Evolutionary conservation across 2,329 filamentous ascomycete species (phyloP), one percentile per base, ranked within the genome.

Genomic region (Fusarium xyrophilum): DNA sequence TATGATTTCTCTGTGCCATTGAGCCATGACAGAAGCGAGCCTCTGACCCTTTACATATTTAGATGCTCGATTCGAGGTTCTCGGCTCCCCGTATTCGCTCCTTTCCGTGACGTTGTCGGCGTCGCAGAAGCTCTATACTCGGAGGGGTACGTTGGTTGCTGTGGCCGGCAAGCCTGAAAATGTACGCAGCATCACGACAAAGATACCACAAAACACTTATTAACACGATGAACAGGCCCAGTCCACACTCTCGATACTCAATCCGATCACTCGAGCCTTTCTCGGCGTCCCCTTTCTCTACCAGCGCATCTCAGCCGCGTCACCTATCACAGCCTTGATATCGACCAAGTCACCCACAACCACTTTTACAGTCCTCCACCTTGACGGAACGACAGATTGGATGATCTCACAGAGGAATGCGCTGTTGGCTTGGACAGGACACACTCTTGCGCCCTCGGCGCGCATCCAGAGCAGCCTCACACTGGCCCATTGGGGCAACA

Each of bases 351-450:
- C 93, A 8, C 89, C 93, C 7, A 89, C 91, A 54, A 96, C 94
- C 2, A 94, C 93, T 9, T 94, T 99, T 72, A 89, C 92, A 15
- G 88, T 97, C 11, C 85, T 99, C 28, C 91, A 95, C 76, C 87
- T 99, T 52, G 93, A 99, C 82, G 96, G 96, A 60, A 93, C 93
- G 7, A 90, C 93, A 60, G 96, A 99, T 81, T 99, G 96, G 95
- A 92, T 97, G 84, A 83, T 99, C 12, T 87, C 93, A 10, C 94
- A 98, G 77, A 87, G 93, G 66, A 91, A 92, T 69, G 93, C 93
- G 3, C 84, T 99, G 55, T 84, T 98, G n/a, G 96, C 96, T 56
- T 99, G 96, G 96, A 97, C 95, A 0, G 96, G 96, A 30, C 92
- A 97, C 77, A 93, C 93, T 2, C 84, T 99, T 56, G 84, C 85